Base-by-base conservation (phyloP, 1,284 basidiomycete species). In the Tilletia walkeri region DNA sequence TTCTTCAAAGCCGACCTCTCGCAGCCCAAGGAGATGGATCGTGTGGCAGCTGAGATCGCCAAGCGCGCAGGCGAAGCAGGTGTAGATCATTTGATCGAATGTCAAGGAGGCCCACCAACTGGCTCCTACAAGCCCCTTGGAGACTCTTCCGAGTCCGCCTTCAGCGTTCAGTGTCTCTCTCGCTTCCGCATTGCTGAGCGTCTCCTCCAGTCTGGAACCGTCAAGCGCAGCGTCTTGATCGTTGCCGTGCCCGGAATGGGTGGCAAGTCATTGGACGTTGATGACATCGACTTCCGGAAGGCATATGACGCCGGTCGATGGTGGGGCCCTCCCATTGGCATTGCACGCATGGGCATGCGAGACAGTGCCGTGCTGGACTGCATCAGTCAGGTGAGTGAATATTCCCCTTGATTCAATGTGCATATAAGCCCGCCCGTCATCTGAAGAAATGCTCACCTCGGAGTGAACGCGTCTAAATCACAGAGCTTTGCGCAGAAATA, bases 1-100 rank as follows among this genome's bases (percentile, higher is more conserved):
- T 85, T 84, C 74, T 82, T 85, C 75, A 67, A 82, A 59, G 84
- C 84, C 1, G 84, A 85, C 68, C 73, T 85, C 48, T 80, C 78
- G n/a, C 71, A 76, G 14, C 69, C 77, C 1, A 66, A 71, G 0
- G 80, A 76, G 9, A 78, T 84, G 30, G 75, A 76, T 10, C 66
- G 75, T 10, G 78, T 82, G 0, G 78, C 79, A 0, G 67, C 70
- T 0, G 72, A 76, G 36, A 74, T 85, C 49, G 67, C 68, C 50
- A 48, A 65, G 10, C 80, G 71, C 1, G 75, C 79, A 7, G 75
- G 76, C 49, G 69, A 69, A 4, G 67, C 75, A 9, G 82, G 84
- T 0, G 76, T 85, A 63, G 80, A 85, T 70, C 85, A 80, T 67
- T 75, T 84, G 18, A 75, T 85, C 67, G 76, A 81, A 66, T 83